Evolutionary conservation across 140 eudicot species (phyloP).

Genomic region (Oenanthe javanica): DNA sequence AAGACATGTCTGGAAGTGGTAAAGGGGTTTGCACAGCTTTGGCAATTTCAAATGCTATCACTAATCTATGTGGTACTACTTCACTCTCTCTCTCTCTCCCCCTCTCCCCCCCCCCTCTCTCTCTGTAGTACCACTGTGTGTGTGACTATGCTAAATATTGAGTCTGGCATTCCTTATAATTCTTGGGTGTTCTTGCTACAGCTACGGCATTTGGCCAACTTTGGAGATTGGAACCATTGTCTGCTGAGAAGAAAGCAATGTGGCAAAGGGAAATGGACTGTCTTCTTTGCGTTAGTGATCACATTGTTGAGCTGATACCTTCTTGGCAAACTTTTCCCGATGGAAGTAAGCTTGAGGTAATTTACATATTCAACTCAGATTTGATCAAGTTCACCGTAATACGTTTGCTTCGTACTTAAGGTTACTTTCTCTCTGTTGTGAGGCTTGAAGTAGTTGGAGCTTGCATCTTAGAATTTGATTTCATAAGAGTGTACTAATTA

Average conservation of each 20-base stretch:
- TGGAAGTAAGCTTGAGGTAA: constrained; percentile 73
- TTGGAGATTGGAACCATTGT: constrained; percentile 77
- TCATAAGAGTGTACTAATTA: not conserved
- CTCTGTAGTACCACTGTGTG: not conserved
- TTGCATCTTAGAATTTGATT: not conserved
- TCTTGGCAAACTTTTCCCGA: constrained; percentile 76
- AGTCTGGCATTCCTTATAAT: constrained; percentile 6
- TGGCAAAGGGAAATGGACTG: constrained; percentile 83
- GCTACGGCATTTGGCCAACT: constrained; percentile 74
- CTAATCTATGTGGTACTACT: constrained; percentile 61
- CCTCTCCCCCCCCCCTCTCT: not conserved
- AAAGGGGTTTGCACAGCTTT: constrained; percentile 74
- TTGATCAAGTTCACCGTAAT: not conserved
- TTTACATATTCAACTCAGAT: not conserved
- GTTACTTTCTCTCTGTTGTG: not conserved
- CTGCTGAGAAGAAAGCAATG: constrained; percentile 55
- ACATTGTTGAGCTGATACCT: constrained; percentile 66
- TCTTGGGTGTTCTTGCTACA: constrained; percentile 14
- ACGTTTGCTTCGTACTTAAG: not conserved
- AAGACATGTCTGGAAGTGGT: constrained; percentile 88
- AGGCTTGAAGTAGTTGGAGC: not conserved
- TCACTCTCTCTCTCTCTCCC: not conserved
- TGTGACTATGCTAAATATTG: not conserved
- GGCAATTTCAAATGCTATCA: constrained; percentile 70
- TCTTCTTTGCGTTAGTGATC: constrained; percentile 66